Conservation (phyloP, 768 basidiomycete species). For the Lentinula sp. region DNA sequence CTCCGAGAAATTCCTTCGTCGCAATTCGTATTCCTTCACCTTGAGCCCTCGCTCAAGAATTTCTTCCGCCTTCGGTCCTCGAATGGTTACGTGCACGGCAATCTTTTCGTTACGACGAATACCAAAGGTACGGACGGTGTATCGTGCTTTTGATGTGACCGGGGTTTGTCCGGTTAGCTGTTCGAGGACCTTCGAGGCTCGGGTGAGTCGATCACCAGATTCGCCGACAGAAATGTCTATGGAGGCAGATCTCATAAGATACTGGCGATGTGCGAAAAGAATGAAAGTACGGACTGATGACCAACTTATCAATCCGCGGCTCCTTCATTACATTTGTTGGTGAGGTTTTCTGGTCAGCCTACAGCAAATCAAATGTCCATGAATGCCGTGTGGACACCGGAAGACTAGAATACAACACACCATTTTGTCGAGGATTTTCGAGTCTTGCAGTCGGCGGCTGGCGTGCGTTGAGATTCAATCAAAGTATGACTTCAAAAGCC, state of each 20-base stretch:
- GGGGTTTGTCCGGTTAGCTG: constrained; percentile 99
- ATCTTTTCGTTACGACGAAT: constrained; percentile 99
- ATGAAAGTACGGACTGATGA: constrained; percentile 79
- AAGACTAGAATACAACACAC: constrained; percentile 19
- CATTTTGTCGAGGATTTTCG: constrained; percentile 29
- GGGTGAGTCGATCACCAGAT: constrained; percentile 97
- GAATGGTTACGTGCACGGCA: constrained; percentile 97
- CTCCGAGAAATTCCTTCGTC: constrained; percentile 95
- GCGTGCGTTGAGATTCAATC: not conserved
- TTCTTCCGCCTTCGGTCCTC: constrained; percentile 99
- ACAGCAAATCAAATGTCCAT: constrained; percentile 5
- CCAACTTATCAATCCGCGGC: constrained; percentile 95
- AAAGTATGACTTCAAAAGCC: not conserved
- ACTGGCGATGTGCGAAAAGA: constrained; percentile 6
- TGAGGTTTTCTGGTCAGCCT: constrained; percentile 87
- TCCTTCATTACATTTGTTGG: constrained; percentile 96
- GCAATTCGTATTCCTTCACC: constrained; percentile 99
- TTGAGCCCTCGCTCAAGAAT: constrained; percentile 98
- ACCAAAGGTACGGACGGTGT: constrained; percentile 98
- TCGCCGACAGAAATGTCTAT: constrained; percentile 99
- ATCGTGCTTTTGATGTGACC: constrained; percentile 98
- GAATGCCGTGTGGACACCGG: not conserved
- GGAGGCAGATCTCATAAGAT: not conserved
- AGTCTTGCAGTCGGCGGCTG: not conserved
- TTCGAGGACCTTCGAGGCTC: constrained; percentile 98